A percentile compares a stretch with the other conserved stretches of the same genome.
Evolutionary conservation across 2,329 filamentous ascomycete species (phyloP).

Genomic region (Pseudocercospora musae): DNA sequence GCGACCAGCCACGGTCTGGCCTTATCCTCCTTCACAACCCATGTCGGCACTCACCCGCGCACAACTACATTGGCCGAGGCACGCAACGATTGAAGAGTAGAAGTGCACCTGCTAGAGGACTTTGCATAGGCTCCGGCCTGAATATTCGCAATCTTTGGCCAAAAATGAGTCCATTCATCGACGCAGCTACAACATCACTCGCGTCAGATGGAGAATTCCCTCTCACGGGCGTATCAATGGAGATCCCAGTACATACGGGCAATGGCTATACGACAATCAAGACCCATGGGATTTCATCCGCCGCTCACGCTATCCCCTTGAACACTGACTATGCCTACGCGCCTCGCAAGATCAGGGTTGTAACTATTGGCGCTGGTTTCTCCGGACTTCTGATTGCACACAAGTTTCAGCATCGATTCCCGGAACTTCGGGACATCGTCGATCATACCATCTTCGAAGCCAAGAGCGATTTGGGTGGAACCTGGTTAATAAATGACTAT

Average conservation of each 20-base stretch:
- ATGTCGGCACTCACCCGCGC: neutral
- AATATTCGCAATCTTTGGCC: neutral
- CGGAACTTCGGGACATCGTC: neutral
- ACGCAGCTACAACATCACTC: neutral
- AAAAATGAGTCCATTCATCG: neutral
- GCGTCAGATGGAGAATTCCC: neutral
- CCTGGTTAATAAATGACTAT: constrained; percentile 6
- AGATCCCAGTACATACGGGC: neutral
- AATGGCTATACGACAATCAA: neutral
- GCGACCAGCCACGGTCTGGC: neutral
- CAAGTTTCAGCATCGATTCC: constrained; percentile 5
- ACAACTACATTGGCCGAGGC: neutral
- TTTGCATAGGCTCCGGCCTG: neutral
- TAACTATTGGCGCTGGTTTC: constrained; percentile 13
- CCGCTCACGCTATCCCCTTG: neutral
- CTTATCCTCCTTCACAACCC: neutral
- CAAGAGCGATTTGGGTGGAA: constrained; percentile 8
- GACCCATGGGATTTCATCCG: neutral
- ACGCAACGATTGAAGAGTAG: neutral
- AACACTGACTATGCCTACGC: constrained; percentile 2
- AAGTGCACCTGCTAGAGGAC: neutral
- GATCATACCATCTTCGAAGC: constrained; percentile 3
- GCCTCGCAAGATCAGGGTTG: constrained; percentile 1
- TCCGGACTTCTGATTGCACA: constrained; percentile 7
- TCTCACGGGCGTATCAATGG: neutral